Evolutionary conservation across 2,329 filamentous ascomycete genomes (phyloP), one percentile per base, ranked within the genome.

Genomic region (Domatiomyces catenatus): DNA sequence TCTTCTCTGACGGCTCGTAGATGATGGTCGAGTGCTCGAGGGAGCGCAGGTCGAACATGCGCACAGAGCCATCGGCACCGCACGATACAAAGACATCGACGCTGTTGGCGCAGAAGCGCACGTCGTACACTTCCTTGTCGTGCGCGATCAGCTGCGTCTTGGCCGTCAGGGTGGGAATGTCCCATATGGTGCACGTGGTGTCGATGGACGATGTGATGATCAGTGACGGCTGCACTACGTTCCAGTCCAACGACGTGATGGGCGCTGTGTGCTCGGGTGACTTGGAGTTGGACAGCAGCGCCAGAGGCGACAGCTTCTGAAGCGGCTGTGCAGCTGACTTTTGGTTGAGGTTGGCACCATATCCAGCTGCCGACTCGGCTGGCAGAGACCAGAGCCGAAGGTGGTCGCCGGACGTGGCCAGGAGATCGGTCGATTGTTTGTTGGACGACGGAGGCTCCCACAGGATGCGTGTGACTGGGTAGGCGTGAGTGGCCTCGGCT

Each of bases 191-290:
- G 69, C 92, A 98, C 5, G 92, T 98, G 1, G 92, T 98, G 64
- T 98, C 92, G 62, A 98, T 98, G 66, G 89, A 96, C 2, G 89
- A 95, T 1, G 92, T 98, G 62, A 98, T 98, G 63, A 98, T 98
- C 49, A 98, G 74, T 65, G 90, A 95, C 0, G 92, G 92, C 20
- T 88, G 94, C 48, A 98, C 83, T 1, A 86, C 94, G 63, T 98
- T 98, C 92, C 92, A 98, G 66, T 98, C 92, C 46, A 98, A 75
- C 15, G 89, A 95, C 1, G 92, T 98, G 52, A 98, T 79, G 18
- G 92, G 92, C 12, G 92, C 92, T 4, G 92, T 98, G 64, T 98
- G 93, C 63, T 98, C 92, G 3, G 92, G 92, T 0, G 92, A 96
- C 70, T 98, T 98, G 26, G 89, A 95, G 68, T 98, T 98, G 32